Evolutionary conservation across 2,329 filamentous ascomycete species (phyloP), one percentile per base, ranked within the genome.

Genomic region (Zymoseptoria crescenta): DNA sequence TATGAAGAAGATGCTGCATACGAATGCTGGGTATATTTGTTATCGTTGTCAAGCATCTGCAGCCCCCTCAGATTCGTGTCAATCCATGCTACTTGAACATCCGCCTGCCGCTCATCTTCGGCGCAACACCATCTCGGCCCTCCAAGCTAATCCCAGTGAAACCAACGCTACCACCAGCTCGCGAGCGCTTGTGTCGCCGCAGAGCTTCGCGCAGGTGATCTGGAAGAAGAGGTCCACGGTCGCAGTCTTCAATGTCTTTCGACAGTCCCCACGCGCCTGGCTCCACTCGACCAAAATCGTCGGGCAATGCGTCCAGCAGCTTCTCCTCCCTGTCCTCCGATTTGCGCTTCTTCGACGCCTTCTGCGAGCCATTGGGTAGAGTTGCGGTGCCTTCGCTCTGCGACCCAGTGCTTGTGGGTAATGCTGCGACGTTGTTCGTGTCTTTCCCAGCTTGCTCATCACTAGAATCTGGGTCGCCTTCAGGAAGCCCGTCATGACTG

Each of bases 171-270:
- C 84, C 83, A 35, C 86, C 85, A 67, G 87, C 86, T 3, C 82
- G 77, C 24, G 82, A 77, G 51, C 80, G 72, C 70, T 83, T 87
- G 72, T 89, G 88, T 54, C 88, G 79, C 58, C 87, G 79, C 70
- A 87, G 78, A 4, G 89, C 87, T 72, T 92, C 88, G 20, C 87
- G 79, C 52, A 93, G 73, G 72, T 92, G 88, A 61, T 91, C 88
- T 0, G 89, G 87, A 27, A 86, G 81, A 52, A 93, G 70, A 0
- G 88, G 87, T 4, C 79, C 79, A 57, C 77, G 74, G 62, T 79
- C 75, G 54, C 67, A 66, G 62, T 74, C 73, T 16, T 69, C 65
- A 28, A 72, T 56, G 24, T 66, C 64, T 16, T 54, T 58, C 6
- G 54, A 59, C 4, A 71, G 61, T 8, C 65, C 67, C 57, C 67